A percentile compares a stretch with the other conserved stretches of the same genome.
phyloP scores from a whole-genome alignment of 768 basidiomycete genomes.

The Floccularia luteovirens region DNA sequence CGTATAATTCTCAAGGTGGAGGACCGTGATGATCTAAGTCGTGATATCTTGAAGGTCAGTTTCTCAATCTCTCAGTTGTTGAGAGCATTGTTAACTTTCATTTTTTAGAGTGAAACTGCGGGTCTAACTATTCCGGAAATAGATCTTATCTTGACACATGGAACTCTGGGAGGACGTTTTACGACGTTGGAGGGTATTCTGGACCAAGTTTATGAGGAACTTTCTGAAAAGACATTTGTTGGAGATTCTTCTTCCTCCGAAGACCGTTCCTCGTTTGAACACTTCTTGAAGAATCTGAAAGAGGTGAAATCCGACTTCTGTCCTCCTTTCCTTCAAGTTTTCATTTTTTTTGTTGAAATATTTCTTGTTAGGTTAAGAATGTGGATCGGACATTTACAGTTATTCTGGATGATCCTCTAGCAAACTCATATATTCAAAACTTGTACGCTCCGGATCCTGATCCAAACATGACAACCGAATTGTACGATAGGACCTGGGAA shows the following conservation, averaged over 20 bases:
- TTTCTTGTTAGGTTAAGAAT: conserved; percentile 53
- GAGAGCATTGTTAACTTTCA: neutral
- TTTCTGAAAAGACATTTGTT: conserved; percentile 79
- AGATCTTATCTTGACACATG: conserved; percentile 83
- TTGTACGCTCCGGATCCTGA: conserved; percentile 97
- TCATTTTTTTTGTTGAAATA: conserved; percentile 2
- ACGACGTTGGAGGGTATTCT: conserved; percentile 96
- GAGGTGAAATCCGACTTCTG: conserved; percentile 35
- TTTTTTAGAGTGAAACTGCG: conserved; percentile 66
- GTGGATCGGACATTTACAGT: conserved; percentile 81
- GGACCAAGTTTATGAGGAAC: conserved; percentile 90
- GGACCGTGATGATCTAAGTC: conserved; percentile 84
- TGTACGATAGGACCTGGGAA: conserved; percentile 78
- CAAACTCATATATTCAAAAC: conserved; percentile 95
- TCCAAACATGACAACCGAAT: conserved; percentile 82
- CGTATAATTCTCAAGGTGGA: conserved; percentile 84
- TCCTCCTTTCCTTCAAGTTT: neutral
- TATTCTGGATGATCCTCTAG: conserved; percentile 91
- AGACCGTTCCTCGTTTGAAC: conserved; percentile 56
- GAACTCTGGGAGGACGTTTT: conserved; percentile 95
- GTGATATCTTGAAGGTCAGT: conserved; percentile 89
- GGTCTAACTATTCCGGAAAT: conserved; percentile 92
- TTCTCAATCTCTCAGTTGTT: neutral
- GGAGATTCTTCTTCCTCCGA: conserved; percentile 53
- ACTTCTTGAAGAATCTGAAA: conserved; percentile 73